Percentiles rank a stretch among this genome's conserved stretches.
phyloP scores from a whole-genome alignment of 495 filamentous ascomycete genomes.

The Penicillium soppii region DNA sequence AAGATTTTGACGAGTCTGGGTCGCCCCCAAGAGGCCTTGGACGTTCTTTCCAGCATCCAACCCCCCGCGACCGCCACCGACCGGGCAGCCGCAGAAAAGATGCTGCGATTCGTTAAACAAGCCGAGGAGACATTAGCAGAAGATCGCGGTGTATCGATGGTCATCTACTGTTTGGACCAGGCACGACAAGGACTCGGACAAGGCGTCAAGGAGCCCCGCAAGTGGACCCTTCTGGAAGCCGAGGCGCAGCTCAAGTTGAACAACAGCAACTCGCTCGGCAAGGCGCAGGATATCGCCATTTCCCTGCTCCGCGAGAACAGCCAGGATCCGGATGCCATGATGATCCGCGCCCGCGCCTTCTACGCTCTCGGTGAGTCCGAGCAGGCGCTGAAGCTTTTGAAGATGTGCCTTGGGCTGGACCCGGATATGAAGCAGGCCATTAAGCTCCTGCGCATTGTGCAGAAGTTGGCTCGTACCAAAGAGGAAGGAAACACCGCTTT shows the following conservation, averaged over 20 bases:
- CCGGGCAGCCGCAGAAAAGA: constrained; percentile 71
- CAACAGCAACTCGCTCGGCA: constrained; percentile 80
- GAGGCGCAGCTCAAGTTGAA: constrained; percentile 96
- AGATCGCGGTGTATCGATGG: constrained; percentile 82
- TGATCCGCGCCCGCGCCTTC: constrained; percentile 81
- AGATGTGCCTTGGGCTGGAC: constrained; percentile 84
- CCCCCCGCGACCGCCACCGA: constrained; percentile 82
- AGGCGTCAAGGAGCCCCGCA: constrained; percentile 74
- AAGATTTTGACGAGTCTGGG: constrained; percentile 86
- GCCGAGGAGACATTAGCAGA: constrained; percentile 73
- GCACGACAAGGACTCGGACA: constrained; percentile 75
- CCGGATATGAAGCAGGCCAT: constrained; percentile 86
- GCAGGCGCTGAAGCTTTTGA: constrained; percentile 90
- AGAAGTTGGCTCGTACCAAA: constrained; percentile 91
- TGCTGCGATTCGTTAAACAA: constrained; percentile 77
- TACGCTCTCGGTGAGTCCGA: constrained; percentile 93
- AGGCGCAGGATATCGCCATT: constrained; percentile 92
- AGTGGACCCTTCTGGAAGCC: constrained; percentile 89
- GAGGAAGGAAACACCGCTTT: constrained; percentile 88
- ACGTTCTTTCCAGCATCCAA: constrained; percentile 61
- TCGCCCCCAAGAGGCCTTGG: constrained; percentile 78
- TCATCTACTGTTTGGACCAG: constrained; percentile 84
- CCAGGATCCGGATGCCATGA: constrained; percentile 89
- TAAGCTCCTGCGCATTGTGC: constrained; percentile 79
- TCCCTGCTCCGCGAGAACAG: constrained; percentile 77